Evolutionary conservation across 2,329 filamentous ascomycete genomes (phyloP).

Genomic region (Colletotrichum shisoi): DNA sequence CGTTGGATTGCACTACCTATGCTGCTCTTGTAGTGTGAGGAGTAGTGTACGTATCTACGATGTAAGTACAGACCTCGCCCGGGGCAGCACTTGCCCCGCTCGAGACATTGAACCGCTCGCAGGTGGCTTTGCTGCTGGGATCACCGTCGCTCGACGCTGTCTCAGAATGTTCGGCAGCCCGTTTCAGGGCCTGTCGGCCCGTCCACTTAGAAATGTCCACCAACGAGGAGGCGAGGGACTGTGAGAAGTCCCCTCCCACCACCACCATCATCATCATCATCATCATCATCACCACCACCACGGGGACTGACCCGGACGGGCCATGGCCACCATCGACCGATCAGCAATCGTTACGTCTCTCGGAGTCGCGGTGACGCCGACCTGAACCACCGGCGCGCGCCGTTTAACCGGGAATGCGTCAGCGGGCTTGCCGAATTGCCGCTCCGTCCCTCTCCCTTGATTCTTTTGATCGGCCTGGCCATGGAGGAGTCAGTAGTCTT

Average conservation of each 20-base stretch:
- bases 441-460: too few relatives aligned
- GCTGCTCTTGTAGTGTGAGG: too few relatives aligned
- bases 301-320: constrained; percentile 3
- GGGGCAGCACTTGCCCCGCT: constrained; percentile 18
- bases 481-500: background rate
- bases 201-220: constrained; percentile 16
- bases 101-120: constrained; percentile 20
- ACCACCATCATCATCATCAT: background rate
- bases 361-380: background rate
- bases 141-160: constrained; percentile 21
- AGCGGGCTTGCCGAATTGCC: constrained; percentile 23
- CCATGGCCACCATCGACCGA: constrained; percentile 25
- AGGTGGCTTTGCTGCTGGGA: constrained; percentile 6
- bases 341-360: constrained; percentile 11
- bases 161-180: constrained; percentile 27
- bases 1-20: too few relatives aligned
- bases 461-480: background rate
- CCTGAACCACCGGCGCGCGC: background rate
- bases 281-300: background rate
- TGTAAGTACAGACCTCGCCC: background rate
- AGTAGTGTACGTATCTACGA: too few relatives aligned
- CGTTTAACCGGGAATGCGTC: constrained; percentile 29
- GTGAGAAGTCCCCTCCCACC: background rate
- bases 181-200: constrained; percentile 35
- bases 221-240: constrained; percentile 1